Base-by-base conservation (phyloP, 495 filamentous ascomycete species). In the Cladorrhinum samala region DNA sequence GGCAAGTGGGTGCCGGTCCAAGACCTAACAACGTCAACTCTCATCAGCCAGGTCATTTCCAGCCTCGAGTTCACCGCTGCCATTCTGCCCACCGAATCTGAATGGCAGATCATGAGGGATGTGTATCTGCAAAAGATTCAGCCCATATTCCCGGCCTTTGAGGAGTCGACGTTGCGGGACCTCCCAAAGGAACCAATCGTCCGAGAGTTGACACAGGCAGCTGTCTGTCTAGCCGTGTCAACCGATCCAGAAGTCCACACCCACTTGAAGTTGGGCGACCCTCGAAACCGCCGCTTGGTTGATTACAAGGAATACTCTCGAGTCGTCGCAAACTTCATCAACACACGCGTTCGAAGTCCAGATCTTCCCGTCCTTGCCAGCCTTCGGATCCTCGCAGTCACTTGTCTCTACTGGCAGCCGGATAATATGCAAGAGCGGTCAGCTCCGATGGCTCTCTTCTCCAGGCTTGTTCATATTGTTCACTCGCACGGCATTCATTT, bases 401-500 rank as follows among this genome's bases (percentile, higher is more conserved):
- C 62, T 0, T 62, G 64, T 36, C 24, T 67, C 2, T 65, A 62
- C 53, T 67, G 64, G 64, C 64, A 67, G 11, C 57, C 64, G 9
- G 51, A 51, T 11, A 18, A 38, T 7, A 50, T 49, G 2, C 33
- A 40, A 1, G 49, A 55, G 9, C 57, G 62, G 0, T 60, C 53
- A 3, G 54, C 49, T 5, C 62, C 62, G 0, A 16, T 61, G 9
- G 38, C 45, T 16, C 45, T 61, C 2, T 67, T 59, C 33, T 52
- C 53, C 14, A 46, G 21, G 0, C 45, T 63, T 0, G 67, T 76
- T 7, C 81, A 85, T 48, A 78, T 86, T 54, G 80, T 80, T 14
- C 82, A 87, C 49, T 84, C 84, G 1, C 64, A 84, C 27, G 85
- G 84, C 2, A 63, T 88, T 20, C 86, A 89, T 52, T 72, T 74